These are phyloP conservation scores for Plantago elongata DNA, from an alignment of 257 asterid genomes.

Conservation along the genomic window DNA sequence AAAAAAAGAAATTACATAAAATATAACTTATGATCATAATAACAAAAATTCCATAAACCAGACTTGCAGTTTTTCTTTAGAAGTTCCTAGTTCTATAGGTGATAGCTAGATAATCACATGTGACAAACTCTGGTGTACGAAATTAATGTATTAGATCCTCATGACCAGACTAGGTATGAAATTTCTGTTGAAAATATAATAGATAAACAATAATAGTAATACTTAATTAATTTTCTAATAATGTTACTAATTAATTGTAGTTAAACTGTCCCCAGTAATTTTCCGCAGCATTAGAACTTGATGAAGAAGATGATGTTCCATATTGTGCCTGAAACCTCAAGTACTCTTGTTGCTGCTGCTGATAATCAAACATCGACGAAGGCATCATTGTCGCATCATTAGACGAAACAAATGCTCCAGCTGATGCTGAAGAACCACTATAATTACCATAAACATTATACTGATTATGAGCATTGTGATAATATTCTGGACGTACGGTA, in stretches of 20 bases:
- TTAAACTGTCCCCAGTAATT: constrained; percentile 36
- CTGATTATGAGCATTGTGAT: constrained; percentile 22
- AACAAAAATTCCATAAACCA: too few species aligned
- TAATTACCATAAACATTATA: constrained; percentile 21
- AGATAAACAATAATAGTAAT: too few species aligned
- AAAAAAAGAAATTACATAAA: too few species aligned
- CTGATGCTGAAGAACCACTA: neutral
- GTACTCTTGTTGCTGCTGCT: constrained; percentile 27
- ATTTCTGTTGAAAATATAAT: too few species aligned
- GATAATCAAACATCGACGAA: constrained; percentile 7
- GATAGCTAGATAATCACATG: too few species aligned
- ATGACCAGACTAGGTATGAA: too few species aligned
- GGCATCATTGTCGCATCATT: constrained; percentile 3
- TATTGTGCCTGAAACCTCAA: constrained; percentile 27
- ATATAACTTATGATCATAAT: too few species aligned
- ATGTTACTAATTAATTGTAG: constrained; percentile 12
- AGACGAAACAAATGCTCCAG: constrained; percentile 30
- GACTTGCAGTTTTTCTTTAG: too few species aligned
- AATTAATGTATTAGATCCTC: too few species aligned
- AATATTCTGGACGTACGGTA: constrained; percentile 1
- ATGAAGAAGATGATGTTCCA: constrained; percentile 25
- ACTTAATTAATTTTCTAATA: neutral
- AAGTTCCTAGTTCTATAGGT: too few species aligned
- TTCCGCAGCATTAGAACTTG: constrained; percentile 19
- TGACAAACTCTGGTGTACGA: too few species aligned